phyloP scores from a whole-genome alignment of 208 protist species.

The Leishmania guyanensis region DNA sequence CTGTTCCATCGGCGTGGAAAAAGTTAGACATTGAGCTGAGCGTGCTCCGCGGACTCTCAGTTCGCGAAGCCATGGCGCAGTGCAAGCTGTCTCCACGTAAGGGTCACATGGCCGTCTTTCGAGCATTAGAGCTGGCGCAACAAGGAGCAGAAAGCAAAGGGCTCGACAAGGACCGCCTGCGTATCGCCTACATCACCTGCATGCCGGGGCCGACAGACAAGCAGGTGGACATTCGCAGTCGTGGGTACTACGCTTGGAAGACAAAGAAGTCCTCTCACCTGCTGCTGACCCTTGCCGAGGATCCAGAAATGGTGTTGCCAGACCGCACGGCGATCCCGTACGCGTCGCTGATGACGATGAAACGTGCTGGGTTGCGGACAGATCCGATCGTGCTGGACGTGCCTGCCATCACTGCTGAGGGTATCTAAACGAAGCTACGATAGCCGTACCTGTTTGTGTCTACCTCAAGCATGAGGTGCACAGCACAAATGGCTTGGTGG shows the following conservation, averaged over 20 bases:
- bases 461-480: not conserved
- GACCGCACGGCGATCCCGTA: conserved; percentile 88
- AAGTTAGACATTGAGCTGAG: conserved; percentile 91
- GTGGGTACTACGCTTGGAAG: conserved; percentile 91
- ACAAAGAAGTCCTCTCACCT: conserved; percentile 90
- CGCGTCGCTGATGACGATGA: conserved; percentile 85
- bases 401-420: conserved; percentile 88
- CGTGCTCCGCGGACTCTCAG: conserved; percentile 83
- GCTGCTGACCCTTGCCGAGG: conserved; percentile 82
- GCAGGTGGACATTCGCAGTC: conserved; percentile 88
- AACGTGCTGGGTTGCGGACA: conserved; percentile 65
- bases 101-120: conserved; percentile 85
- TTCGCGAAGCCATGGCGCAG: conserved; percentile 90
- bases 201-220: conserved; percentile 87
- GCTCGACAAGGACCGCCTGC: conserved; percentile 87
- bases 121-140: conserved; percentile 82
- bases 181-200: conserved; percentile 86
- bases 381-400: conserved; percentile 82
- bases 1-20: conserved; percentile 89
- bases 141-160: conserved; percentile 89
- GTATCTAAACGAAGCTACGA: conserved; percentile 10
- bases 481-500: not conserved
- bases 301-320: conserved; percentile 90
- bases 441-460: not conserved
- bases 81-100: conserved; percentile 90